Evolutionary conservation across 2,329 filamentous ascomycete species (phyloP), one percentile per base, ranked within the genome.

Genomic region (Paracamarosporium sp.): DNA sequence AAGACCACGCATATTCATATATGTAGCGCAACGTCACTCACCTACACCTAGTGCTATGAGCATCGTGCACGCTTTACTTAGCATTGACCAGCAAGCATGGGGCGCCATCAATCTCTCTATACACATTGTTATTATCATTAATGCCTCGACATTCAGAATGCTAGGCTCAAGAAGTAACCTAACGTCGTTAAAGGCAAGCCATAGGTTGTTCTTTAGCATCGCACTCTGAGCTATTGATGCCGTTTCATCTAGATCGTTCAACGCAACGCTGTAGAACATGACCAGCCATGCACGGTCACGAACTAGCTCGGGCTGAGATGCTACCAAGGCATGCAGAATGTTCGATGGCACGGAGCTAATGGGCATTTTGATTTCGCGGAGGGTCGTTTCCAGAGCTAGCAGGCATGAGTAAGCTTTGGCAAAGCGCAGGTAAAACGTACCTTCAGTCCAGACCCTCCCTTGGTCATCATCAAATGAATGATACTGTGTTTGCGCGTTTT

Each of bases 211-310:
- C 15, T 36, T 47, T 12, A 57, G 33, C 20, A 36, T 50, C 30
- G 24, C 24, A 27, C 6, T 53, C 8, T 15, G 20, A 4, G 30
- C 25, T 20, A 12, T 15, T 15, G 28, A 28, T 9, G 5, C 6
- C 13, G 24, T 41, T n/a, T 4, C 17, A 8, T 41, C 24, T 7
- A 27, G 22, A 17, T 28, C 17, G 7, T 33, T 53, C 28, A 57
- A 36, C 5, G 45, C 43, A 20, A 53, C 22, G 27, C 55, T 57
- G 20, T 57, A 57, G n/a, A 43, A 57, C n/a, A 57, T 57, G 17
- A 57, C 50, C 27, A 53, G 15, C 50, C 50, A 57, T 7, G 55
- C 55, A 5, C 55, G 50, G 12, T 53, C 50, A 15, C 30, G 17
- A 1, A 48, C 36, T 36, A 36, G 24, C n/a, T 44, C 24, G 3